Evolutionary conservation across 306 rosid genomes (phyloP).

Genomic region (Gillenia trifoliata): DNA sequence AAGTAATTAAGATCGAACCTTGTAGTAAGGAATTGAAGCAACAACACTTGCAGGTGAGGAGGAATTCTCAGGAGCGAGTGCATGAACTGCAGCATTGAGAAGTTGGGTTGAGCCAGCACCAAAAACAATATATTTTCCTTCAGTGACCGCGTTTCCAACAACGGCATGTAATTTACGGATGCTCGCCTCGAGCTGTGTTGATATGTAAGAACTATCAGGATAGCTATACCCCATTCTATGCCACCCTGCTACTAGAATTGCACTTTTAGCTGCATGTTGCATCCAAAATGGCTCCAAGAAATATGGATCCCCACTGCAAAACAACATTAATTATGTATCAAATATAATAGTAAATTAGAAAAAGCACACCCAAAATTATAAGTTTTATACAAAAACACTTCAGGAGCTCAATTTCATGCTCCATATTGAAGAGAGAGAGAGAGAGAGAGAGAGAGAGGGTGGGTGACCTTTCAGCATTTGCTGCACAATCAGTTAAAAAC

Average conservation of each 20-base stretch:
- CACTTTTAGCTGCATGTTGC: slow-evolving; percentile 32
- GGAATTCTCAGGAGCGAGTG: slow-evolving; percentile 21
- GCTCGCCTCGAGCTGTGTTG: slow-evolving; percentile 24
- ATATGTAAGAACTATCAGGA: slow-evolving; percentile 21
- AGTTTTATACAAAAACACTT: background rate
- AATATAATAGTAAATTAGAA: background rate
- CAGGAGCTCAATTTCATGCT: background rate
- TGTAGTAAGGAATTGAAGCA: slow-evolving; percentile 31
- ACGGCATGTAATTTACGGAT: slow-evolving; percentile 16
- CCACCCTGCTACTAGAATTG: slow-evolving; percentile 42
- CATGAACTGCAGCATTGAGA: slow-evolving; percentile 41
- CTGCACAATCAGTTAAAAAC: slow-evolving; percentile 22
- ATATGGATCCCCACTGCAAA: slow-evolving; percentile 43
- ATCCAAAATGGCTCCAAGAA: slow-evolving; percentile 54
- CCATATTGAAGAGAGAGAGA: background rate
- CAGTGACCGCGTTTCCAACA: slow-evolving; percentile 41
- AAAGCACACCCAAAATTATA: background rate
- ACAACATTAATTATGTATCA: background rate
- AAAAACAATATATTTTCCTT: slow-evolving; percentile 33
- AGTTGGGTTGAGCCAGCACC: slow-evolving; percentile 51
- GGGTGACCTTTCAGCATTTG: slow-evolving; percentile 33
- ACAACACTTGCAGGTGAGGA: slow-evolving; percentile 22
- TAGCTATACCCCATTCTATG: slow-evolving; percentile 42
- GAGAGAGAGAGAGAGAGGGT: background rate
- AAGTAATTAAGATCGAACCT: slow-evolving; percentile 10